Percentiles rank a stretch among this genome's conserved stretches.
Conservation (phyloP, 1,139 yeast species). For the Hemisphaericaspora xylofermentans region DNA sequence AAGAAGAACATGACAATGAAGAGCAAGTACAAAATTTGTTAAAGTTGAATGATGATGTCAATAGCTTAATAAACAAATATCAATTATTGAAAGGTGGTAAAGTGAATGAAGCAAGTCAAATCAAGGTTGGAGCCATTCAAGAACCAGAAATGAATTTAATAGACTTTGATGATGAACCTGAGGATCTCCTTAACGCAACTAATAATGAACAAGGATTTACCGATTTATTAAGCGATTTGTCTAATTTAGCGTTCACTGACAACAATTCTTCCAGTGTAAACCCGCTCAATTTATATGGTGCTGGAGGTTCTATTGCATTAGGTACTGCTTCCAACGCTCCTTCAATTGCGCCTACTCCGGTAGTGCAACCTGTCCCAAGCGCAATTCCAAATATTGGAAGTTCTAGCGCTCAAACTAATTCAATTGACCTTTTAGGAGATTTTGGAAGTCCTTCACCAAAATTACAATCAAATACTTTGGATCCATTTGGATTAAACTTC, state of each 20-base stretch:
- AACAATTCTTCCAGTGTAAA: slow-evolving; percentile 23
- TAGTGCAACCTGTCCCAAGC: slow-evolving; percentile 12
- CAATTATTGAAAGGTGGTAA: slow-evolving; percentile 67
- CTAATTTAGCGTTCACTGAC: slow-evolving; percentile 54
- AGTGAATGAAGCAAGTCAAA: slow-evolving; percentile 55
- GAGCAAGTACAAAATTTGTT: slow-evolving; percentile 66
- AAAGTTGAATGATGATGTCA: slow-evolving; percentile 73
- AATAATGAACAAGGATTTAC: slow-evolving; percentile 50
- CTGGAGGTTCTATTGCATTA: slow-evolving; percentile 47
- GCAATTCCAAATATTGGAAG: slow-evolving; percentile 12
- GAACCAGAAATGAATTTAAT: slow-evolving; percentile 59
- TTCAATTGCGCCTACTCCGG: slow-evolving; percentile 13
- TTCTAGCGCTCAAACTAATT: slow-evolving; percentile 10
- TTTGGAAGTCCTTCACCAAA: slow-evolving; percentile 49
- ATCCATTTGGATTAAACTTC: slow-evolving; percentile 54
- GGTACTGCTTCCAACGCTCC: slow-evolving; percentile 21
- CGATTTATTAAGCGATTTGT: slow-evolving; percentile 71
- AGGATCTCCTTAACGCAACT: slow-evolving; percentile 39
- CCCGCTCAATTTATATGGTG: slow-evolving; percentile 44
- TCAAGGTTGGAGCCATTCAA: slow-evolving; percentile 41
- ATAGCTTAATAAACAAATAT: slow-evolving; percentile 67
- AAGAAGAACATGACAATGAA: slow-evolving; percentile 48
- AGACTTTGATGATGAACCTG: slow-evolving; percentile 71
- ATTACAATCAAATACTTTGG: slow-evolving; percentile 47
- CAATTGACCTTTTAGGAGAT: slow-evolving; percentile 43